Evolutionary conservation across 2,329 filamentous ascomycete genomes (phyloP), one percentile per base, ranked within the genome.

Genomic region (Calonectria hawksworthii): DNA sequence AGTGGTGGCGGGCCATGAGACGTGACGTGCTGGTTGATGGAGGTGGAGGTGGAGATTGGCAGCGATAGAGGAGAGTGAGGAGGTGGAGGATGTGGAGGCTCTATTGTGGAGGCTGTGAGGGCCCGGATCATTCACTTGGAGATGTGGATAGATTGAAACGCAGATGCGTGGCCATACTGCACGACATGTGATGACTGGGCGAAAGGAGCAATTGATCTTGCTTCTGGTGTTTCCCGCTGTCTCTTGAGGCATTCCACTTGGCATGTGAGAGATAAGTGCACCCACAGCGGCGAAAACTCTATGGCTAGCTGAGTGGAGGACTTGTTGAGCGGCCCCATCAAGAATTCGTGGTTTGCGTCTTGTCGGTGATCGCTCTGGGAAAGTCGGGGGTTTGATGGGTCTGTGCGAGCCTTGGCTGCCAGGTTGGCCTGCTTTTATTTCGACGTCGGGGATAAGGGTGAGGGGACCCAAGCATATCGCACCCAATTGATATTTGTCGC

Each of bases 321-420:
- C 26, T 65, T 64, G 23, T 41, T 65, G 61, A 65, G 61, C 28
- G 41, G 38, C 61, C 41, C 61, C 41, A 28, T 65, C 13, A 28
- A 63, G 36, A 65, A 34, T 34, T 52, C 28, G 67, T 68, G 34
- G 56, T 73, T 50, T 63, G 56, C 56, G 56, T 63, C 56, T 69
- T 59, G 50, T 69, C 68, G 68, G 68, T 70, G 59, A 70, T 73
- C 59, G 50, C 66, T 61, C 66, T 70, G 50, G 71, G 38, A 69
- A 70, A 73, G 72, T 70, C 68, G 72, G 72, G 72, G 66, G 66
- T 61, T 32, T 59, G 38, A 66, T 72, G 76, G 72, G 77, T 79
- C 76, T 78, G 70, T 77, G 75, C 67, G 51, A 68, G 54, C 69
- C 50, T 74, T 77, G 61, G 66, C 18, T 54, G 44, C 64, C 32